Percentiles rank a stretch among this genome's conserved stretches.
Conservation (phyloP, 139 green algal genomes). For the Haematococcus sp. region DNA sequence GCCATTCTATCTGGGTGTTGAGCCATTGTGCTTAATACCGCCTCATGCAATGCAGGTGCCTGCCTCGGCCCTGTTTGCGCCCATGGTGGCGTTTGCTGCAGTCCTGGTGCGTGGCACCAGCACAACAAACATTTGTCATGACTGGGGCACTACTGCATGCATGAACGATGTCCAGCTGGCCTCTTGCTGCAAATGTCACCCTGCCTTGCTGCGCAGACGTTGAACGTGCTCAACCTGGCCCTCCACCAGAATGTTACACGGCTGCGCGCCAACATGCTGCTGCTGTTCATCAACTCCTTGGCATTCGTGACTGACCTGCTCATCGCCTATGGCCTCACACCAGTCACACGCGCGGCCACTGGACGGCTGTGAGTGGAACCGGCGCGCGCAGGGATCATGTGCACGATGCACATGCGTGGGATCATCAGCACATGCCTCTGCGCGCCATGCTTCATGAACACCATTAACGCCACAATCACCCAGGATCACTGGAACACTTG, state of each 20-base stretch:
- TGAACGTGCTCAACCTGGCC: conserved; percentile 17
- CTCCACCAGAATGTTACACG: background rate
- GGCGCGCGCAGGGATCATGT: too few species aligned
- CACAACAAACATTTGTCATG: too few species aligned
- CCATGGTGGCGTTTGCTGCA: conserved; percentile 9
- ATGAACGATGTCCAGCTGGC: too few species aligned
- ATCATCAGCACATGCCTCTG: too few species aligned
- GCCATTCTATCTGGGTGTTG: too few species aligned
- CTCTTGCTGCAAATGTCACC: too few species aligned
- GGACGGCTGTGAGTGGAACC: conserved; percentile 24
- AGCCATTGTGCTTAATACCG: too few species aligned
- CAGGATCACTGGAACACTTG: too few species aligned
- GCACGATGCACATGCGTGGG: background rate
- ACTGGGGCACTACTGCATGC: too few species aligned
- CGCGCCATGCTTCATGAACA: too few species aligned
- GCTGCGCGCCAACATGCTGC: conserved; percentile 43
- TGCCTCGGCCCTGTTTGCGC: background rate
- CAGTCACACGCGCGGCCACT: conserved; percentile 1
- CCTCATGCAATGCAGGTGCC: conserved; percentile 20
- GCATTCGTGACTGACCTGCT: conserved; percentile 39
- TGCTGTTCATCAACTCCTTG: conserved; percentile 39
- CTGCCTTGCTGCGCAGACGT: too few species aligned
- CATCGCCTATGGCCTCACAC: conserved; percentile 17
- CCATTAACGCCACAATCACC: too few species aligned
- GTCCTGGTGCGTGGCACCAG: conserved; percentile 4